Evolutionary conservation across 768 basidiomycete species (phyloP).

Genomic region (Rhizopogon roseolus): DNA sequence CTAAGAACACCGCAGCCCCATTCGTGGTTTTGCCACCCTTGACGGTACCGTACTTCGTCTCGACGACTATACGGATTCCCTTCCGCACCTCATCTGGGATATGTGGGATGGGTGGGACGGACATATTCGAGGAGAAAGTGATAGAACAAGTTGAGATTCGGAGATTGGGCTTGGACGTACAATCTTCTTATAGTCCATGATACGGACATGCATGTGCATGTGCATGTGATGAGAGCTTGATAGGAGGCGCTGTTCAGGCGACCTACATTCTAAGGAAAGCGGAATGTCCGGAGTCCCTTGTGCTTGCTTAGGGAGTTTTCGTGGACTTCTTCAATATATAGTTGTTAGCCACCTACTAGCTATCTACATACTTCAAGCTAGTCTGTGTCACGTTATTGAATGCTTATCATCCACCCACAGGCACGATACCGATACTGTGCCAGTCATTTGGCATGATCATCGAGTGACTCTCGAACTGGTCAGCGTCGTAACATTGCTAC

Average conservation of each 20-base stretch:
- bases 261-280: neutral
- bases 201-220: neutral
- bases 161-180: neutral
- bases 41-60: constrained; percentile 53
- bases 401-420: neutral
- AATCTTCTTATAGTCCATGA: neutral
- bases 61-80: constrained; percentile 37
- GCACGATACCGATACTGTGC: neutral
- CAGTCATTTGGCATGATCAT: neutral
- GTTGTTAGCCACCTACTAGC: too few relatives aligned
- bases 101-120: constrained; percentile 25
- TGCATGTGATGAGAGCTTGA: neutral
- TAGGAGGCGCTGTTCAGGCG: neutral
- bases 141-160: neutral
- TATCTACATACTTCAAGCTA: too few relatives aligned
- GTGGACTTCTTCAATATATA: too few relatives aligned
- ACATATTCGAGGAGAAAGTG: neutral
- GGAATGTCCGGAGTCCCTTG: neutral
- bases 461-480: neutral
- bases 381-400: too few relatives aligned
- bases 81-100: constrained; percentile 53
- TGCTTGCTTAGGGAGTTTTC: neutral
- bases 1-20: constrained; percentile 60
- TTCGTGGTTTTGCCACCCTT: constrained; percentile 57
- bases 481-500: neutral